These are phyloP conservation scores for Artemisia annua DNA, from an alignment of 129 eudicot species.

Conservation along the genomic window DNA sequence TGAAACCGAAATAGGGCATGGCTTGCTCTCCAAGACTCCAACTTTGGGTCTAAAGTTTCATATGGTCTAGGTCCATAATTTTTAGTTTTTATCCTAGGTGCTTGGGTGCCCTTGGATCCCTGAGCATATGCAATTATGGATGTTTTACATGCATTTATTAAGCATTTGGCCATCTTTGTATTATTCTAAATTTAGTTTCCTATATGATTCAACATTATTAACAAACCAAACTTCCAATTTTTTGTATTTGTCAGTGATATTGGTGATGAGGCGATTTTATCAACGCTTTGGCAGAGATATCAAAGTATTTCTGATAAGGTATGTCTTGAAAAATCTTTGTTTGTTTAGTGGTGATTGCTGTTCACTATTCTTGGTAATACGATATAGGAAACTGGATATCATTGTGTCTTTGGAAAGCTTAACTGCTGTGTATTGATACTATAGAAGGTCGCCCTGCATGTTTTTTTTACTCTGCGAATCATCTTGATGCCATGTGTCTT, in stretches of 20 bases:
- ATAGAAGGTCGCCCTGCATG: too few relatives aligned
- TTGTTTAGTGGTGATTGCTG: slow-evolving; percentile 15
- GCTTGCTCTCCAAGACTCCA: too few relatives aligned
- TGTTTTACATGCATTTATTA: slow-evolving; percentile 9
- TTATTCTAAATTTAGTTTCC: slow-evolving; percentile 6
- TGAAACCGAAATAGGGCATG: too few relatives aligned
- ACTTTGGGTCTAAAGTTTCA: background rate
- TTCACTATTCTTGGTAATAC: slow-evolving; percentile 13
- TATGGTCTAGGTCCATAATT: background rate
- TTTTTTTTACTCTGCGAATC: background rate
- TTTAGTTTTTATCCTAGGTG: too few relatives aligned
- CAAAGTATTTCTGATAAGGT: slow-evolving; percentile 74
- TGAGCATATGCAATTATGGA: background rate
- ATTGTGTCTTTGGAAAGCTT: slow-evolving; percentile 8
- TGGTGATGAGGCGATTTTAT: slow-evolving; percentile 86
- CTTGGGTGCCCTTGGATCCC: too few relatives aligned
- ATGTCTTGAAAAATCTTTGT: slow-evolving; percentile 18
- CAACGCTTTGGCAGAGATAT: slow-evolving; percentile 67
- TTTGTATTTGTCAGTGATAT: slow-evolving; percentile 55
- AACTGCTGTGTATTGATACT: too few relatives aligned
- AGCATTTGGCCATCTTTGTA: background rate
- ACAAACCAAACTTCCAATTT: slow-evolving; percentile 10
- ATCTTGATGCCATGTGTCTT: slow-evolving; percentile 5
- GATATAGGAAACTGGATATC: background rate
- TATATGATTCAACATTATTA: background rate